Base-by-base conservation (phyloP, 768 basidiomycete species). In the Suillus lakei region DNA sequence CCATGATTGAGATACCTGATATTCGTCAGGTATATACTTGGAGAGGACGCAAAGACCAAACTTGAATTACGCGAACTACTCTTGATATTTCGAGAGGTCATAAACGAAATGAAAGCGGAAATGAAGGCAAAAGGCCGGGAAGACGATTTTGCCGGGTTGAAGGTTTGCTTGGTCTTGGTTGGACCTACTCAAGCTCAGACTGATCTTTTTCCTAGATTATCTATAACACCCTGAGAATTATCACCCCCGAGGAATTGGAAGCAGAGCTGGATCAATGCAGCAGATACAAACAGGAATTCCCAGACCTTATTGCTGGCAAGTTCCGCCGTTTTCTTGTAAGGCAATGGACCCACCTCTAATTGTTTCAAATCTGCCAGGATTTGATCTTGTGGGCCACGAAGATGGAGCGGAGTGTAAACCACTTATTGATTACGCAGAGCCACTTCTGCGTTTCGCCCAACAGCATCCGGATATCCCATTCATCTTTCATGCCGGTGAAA, bases 321-420 rank as follows among this genome's bases (percentile, higher is more conserved):
- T 62, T 12, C 23, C 23, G 32, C 26, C 16, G 9, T 32, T 18
- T 15, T 58, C n/a, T 8, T 30, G n/a, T 5, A 15, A 23, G 15
- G 39, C 28, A 34, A 21, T 39, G 36, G 18, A 36, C 13, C 30
- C 21, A 34, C n/a, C 21, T 13, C 21, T 44, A 32, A 59, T 15
- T 46, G 56, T 32, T 23, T 9, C 23, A n/a, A n/a, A 54, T 41
- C 53, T 41, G 1, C 48, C 54, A 80, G 83, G 82, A 4, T 85
- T 86, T 65, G 85, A 85, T 70, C 75, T 85, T 32, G 84, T 85
- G 32, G 83, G 83, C 1, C 78, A 82, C 62, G 82, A 84, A 66
- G 81, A 85, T 65, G 73, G 69, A 28, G 66, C 73, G 21, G 68
- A 74, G 43, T 39, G 38, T 18, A 39, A 39, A 39, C 79, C 82